A percentile compares a stretch with the other conserved stretches of the same genome.
Evolutionary conservation across 1,139 yeast species (phyloP).

Genomic region (Scheffersomyces titani): DNA sequence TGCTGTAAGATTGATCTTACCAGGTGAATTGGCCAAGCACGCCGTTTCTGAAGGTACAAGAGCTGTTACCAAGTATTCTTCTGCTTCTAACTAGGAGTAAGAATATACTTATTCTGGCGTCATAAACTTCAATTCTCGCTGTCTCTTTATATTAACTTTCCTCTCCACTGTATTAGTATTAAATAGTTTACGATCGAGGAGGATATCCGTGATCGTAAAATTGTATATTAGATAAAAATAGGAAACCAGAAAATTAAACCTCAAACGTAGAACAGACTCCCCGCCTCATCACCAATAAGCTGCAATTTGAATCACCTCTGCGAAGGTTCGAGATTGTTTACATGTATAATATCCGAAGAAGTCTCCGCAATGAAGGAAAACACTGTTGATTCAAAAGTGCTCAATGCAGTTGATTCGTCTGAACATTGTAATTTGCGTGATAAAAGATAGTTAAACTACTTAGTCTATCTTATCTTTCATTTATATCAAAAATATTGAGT

Average conservation of each 20-base stretch:
- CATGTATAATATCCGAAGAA: too few species aligned
- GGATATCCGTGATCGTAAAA: not conserved
- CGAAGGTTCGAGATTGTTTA: not conserved
- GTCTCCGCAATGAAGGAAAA: not conserved
- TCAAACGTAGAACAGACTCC: not conserved
- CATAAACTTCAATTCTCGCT: not conserved
- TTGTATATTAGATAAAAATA: not conserved
- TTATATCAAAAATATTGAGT: not conserved
- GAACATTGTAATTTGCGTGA: too few species aligned
- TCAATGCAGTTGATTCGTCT: too few species aligned
- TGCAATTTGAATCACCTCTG: not conserved
- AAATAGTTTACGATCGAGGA: not conserved
- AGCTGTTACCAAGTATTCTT: constrained; percentile 99
- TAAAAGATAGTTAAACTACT: not conserved
- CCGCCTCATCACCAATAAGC: not conserved
- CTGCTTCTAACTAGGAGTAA: constrained; percentile 50
- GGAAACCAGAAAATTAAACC: not conserved
- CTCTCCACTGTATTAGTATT: not conserved
- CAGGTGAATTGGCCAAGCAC: constrained; percentile 99
- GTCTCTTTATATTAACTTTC: not conserved
- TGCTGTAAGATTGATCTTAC: constrained; percentile 97
- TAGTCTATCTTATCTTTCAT: not conserved
- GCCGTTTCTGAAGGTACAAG: constrained; percentile 99
- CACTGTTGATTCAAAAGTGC: not conserved
- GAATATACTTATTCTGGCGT: not conserved